These are phyloP conservation scores for Astrothelium macrocarpum DNA, from an alignment of 495 filamentous ascomycete genomes.

Conservation along the genomic window DNA sequence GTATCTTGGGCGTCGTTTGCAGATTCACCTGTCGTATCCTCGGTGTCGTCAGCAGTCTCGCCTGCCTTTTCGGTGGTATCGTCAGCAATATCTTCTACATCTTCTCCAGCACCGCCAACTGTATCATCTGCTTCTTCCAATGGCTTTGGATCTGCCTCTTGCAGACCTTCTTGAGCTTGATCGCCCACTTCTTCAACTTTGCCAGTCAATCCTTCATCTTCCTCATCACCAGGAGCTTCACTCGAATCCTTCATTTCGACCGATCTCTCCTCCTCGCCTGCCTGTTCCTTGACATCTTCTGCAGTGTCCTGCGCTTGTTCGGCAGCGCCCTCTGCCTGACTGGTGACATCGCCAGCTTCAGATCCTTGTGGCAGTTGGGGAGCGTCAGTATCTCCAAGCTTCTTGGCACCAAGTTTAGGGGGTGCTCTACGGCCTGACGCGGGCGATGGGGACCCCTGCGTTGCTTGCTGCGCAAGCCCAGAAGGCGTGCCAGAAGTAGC, in stretches of 20 bases:
- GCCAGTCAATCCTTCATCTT: constrained; percentile 23
- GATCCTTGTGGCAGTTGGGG: constrained; percentile 30
- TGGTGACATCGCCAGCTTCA: constrained; percentile 20
- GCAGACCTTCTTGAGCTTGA: constrained; percentile 25
- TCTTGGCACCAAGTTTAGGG: constrained; percentile 23
- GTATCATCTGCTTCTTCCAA: constrained; percentile 28
- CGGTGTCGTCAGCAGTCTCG: constrained; percentile 21
- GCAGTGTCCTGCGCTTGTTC: constrained; percentile 4
- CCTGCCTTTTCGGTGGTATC: constrained; percentile 19
- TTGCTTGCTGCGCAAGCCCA: constrained; percentile 33
- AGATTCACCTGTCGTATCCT: constrained; percentile 16
- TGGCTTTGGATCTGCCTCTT: constrained; percentile 31
- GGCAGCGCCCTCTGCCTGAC: constrained; percentile 17
- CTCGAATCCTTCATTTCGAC: constrained; percentile 16
- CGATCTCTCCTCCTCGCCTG: constrained; percentile 23
- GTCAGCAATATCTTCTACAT: constrained; percentile 27
- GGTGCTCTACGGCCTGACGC: constrained; percentile 19
- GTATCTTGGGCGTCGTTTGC: constrained; percentile 17
- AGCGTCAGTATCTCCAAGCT: constrained; percentile 23
- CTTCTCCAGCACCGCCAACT: constrained; percentile 18
- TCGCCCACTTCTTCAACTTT: constrained; percentile 30
- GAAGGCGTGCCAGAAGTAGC: constrained; percentile 24
- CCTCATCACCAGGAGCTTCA: constrained; percentile 12
- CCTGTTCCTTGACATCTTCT: constrained; percentile 12
- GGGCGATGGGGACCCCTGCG: constrained; percentile 14